phyloP scores from a whole-genome alignment of 495 filamentous ascomycete species.

The Xylaria castorea region DNA sequence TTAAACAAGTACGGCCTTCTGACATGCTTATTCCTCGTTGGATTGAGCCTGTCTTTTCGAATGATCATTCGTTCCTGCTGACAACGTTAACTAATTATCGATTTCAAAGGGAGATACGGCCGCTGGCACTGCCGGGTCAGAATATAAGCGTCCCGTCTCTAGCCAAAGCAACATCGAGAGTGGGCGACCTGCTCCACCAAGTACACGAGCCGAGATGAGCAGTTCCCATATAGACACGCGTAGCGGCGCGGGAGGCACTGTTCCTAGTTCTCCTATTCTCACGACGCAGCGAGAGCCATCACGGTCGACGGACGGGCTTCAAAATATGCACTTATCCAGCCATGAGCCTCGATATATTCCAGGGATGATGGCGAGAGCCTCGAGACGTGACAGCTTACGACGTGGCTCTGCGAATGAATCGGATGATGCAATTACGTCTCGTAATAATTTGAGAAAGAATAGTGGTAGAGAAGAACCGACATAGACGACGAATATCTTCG shows the following conservation, averaged over 20 bases:
- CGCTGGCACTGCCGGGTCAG: conserved; percentile 27
- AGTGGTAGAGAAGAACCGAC: conserved; percentile 27
- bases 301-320: conserved; percentile 31
- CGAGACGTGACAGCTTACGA: conserved; percentile 56
- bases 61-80: background rate
- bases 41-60: background rate
- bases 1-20: background rate
- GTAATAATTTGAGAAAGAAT: conserved; percentile 23
- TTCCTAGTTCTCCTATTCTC: conserved; percentile 9
- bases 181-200: conserved; percentile 28
- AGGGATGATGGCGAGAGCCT: conserved; percentile 68
- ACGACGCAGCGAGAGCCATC: conserved; percentile 31
- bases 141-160: conserved; percentile 35
- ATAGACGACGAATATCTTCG: background rate
- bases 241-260: conserved; percentile 11
- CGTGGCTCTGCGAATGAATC: conserved; percentile 48
- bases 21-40: background rate
- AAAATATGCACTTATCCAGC: conserved; percentile 54
- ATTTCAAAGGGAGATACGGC: conserved; percentile 38
- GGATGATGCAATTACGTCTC: conserved; percentile 36
- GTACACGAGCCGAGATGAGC: conserved; percentile 37
- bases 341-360: conserved; percentile 76
- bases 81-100: conserved; percentile 21
- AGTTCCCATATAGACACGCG: conserved; percentile 31
- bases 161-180: conserved; percentile 26